Evolutionary conservation across 208 protist genomes (phyloP), one percentile per base, ranked within the genome.

Genomic region (Trypanosoma boissoni): DNA sequence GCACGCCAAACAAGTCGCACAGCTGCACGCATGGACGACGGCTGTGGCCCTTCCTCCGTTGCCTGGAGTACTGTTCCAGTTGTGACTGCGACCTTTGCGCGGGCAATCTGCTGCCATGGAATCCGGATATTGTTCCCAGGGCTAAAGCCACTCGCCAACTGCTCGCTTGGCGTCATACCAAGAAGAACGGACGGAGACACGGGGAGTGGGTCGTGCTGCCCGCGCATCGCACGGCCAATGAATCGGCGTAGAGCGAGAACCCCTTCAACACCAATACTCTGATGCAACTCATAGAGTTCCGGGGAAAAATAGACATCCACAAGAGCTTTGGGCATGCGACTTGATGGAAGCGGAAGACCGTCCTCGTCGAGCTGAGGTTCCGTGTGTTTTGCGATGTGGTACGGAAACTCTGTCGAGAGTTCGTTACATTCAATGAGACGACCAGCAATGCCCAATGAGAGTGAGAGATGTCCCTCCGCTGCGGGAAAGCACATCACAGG

Each of bases 251-350:
- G 71, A 28, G 62, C 50, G 18, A 65, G 46, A n/a, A 94, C 53
- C 24, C 87, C 87, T 49, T 75, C 67, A 8, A 63, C 56, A 34
- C 87, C 87, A 48, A 91, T 37, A 0, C 69, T 58, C 23, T 83
- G 66, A 21, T 86, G 57, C 29, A 91, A 62, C 45, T 87, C 67
- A 54, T 86, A 91, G 18, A 94, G 61, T 37, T 94, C 83, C 0
- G 83, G 59, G 1, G 83, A 94, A 49, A 94, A 94, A 66, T 94
- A 94, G 24, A 94, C 74, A 55, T 94, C 79, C 18, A 94, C 73
- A 20, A 72, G 67, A 2, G 77, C 80, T n/a, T 57, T 65, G 2
- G 87, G 87, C 43, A 87, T 36, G 2, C 73, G 62, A 55, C 66
- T 64, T 0, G 58, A 21, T 34, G 39, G n/a, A 28, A 29, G 18